Evolutionary conservation across 2,329 filamentous ascomycete genomes (phyloP).

Genomic region (Graphilbum fragrans): DNA sequence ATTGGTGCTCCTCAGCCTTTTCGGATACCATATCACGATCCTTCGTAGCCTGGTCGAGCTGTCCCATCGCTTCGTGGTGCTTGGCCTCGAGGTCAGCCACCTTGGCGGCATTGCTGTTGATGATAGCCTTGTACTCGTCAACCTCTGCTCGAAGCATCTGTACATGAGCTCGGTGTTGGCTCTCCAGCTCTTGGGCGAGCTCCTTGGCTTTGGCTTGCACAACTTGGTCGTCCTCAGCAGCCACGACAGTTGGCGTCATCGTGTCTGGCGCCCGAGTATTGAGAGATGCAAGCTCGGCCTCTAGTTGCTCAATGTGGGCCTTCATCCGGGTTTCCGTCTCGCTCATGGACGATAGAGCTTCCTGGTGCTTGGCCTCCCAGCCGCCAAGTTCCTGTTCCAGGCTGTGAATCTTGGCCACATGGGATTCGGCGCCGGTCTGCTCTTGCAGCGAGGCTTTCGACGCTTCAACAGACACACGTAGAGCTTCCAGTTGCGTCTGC

Average conservation of each 20-base stretch:
- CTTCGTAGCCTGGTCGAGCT: conserved; percentile 49
- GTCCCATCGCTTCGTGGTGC: conserved; percentile 50
- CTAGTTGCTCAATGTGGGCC: conserved; percentile 60
- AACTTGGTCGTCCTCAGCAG: conserved; percentile 19
- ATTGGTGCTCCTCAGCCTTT: conserved; percentile 31
- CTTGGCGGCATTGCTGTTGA: conserved; percentile 54
- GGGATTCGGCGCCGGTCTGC: conserved; percentile 16
- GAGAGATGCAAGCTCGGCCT: conserved; percentile 43
- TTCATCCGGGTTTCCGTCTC: conserved; percentile 61
- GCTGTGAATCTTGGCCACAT: conserved; percentile 47
- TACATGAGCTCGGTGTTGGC: conserved; percentile 46
- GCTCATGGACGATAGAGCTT: conserved; percentile 57
- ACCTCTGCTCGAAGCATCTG: conserved; percentile 59
- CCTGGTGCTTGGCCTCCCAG: conserved; percentile 68
- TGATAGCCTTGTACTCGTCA: conserved; percentile 65
- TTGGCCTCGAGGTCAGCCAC: conserved; percentile 64
- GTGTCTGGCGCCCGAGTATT: conserved; percentile 34
- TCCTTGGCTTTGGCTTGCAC: conserved; percentile 28
- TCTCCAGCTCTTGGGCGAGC: conserved; percentile 23
- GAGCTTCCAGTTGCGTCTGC: conserved; percentile 53
- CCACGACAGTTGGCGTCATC: conserved; percentile 12
- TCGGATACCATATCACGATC: conserved; percentile 39
- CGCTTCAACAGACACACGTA: conserved; percentile 42
- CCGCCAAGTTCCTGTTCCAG: conserved; percentile 59
- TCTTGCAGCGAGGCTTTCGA: conserved; percentile 5